Evolutionary conservation across 306 rosid species (phyloP).

Genomic region (Delonix regia): DNA sequence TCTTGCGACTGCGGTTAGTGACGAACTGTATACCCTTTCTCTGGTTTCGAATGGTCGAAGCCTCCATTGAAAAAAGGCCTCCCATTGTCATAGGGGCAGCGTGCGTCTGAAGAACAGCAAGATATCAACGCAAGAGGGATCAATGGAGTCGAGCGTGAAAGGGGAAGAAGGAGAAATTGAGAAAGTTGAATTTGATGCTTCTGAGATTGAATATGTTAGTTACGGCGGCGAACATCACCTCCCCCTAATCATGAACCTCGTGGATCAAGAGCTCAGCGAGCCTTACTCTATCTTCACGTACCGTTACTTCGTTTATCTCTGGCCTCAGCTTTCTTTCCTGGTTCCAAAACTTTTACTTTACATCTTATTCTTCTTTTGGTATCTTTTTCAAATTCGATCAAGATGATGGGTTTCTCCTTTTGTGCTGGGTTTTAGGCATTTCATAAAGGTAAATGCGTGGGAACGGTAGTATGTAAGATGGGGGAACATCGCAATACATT

Average conservation of each 20-base stretch:
- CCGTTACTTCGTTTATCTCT: constrained; percentile 90
- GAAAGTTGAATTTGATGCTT: constrained; percentile 48
- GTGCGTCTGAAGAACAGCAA: background rate
- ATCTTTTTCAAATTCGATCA: background rate
- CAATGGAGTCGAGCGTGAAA: constrained; percentile 42
- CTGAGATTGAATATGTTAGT: constrained; percentile 78
- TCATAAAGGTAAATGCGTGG: constrained; percentile 85
- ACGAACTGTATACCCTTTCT: background rate
- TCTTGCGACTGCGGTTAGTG: background rate
- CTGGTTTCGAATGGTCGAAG: background rate
- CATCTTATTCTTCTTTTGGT: background rate
- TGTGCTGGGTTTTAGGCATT: constrained; percentile 60
- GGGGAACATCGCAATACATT: constrained; percentile 86
- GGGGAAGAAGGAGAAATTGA: constrained; percentile 43
- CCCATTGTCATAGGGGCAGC: background rate
- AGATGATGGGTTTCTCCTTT: background rate
- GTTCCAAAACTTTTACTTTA: constrained; percentile 36
- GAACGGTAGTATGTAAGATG: constrained; percentile 97
- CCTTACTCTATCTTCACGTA: constrained; percentile 98
- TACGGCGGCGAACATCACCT: constrained; percentile 91
- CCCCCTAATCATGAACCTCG: constrained; percentile 86
- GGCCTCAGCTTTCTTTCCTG: constrained; percentile 97
- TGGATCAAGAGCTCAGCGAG: constrained; percentile 93
- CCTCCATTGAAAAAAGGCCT: background rate
- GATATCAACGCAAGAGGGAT: background rate